phyloP scores from a whole-genome alignment of 2,329 filamentous ascomycete species.

The Colletotrichum sublineola region DNA sequence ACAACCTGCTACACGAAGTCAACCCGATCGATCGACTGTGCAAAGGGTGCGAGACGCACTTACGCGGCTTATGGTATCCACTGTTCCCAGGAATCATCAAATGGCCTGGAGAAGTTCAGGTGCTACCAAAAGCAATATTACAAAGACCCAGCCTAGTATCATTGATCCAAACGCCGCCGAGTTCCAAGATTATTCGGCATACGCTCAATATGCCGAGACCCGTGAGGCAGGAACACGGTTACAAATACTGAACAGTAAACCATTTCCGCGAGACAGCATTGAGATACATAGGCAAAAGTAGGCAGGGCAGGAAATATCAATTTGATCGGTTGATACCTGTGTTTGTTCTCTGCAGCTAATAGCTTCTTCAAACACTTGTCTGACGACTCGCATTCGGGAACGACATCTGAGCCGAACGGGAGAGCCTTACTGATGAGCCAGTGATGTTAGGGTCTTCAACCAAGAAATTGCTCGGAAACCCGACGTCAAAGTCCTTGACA shows the following conservation, averaged over 20 bases:
- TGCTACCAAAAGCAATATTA: conserved; percentile 9
- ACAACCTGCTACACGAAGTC: background rate
- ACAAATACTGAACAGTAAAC: background rate
- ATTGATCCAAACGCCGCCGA: background rate
- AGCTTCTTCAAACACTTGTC: conserved; percentile 10
- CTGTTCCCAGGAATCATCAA: background rate
- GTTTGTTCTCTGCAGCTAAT: background rate
- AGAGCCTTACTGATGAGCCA: conserved; percentile 27
- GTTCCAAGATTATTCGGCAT: conserved; percentile 13
- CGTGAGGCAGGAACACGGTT: background rate
- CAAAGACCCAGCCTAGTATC: background rate
- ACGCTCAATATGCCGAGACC: conserved; percentile 6
- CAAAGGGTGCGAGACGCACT: conserved; percentile 4
- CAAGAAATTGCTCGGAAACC: conserved; percentile 65
- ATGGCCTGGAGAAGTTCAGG: background rate
- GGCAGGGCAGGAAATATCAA: background rate
- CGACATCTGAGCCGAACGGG: conserved; percentile 30
- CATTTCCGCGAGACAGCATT: background rate
- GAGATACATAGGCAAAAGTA: background rate
- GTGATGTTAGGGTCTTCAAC: conserved; percentile 46
- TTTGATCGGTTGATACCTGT: background rate
- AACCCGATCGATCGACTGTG: background rate
- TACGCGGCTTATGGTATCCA: background rate
- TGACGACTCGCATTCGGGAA: conserved; percentile 33
- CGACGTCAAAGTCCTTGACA: conserved; percentile 65